Evolutionary conservation across 202 grass and related monocot species (phyloP).

Genomic region (Zoysia matrella): DNA sequence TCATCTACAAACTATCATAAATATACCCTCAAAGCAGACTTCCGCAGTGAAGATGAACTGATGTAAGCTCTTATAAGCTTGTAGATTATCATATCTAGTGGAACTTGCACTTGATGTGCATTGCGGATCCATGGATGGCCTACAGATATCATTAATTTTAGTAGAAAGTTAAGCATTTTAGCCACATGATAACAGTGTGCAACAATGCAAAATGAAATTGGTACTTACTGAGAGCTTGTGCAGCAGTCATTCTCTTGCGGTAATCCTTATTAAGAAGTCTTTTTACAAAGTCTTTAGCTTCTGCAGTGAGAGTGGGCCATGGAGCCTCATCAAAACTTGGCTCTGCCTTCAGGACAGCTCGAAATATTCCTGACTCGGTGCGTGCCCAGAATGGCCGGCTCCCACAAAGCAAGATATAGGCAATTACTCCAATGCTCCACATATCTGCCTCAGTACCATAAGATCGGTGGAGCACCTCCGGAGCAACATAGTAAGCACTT

Average conservation of each 20-base stretch:
- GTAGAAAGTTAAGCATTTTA: conserved; percentile 27
- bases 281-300: no score
- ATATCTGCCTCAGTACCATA: no score
- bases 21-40: conserved; percentile 96
- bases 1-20: neutral
- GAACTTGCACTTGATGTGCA: conserved; percentile 83
- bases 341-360: conserved; percentile 95
- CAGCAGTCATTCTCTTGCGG: conserved; percentile 91
- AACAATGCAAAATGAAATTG: conserved; percentile 14
- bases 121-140: conserved; percentile 94
- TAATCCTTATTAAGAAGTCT: no score
- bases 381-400: conserved; percentile 96
- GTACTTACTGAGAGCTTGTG: conserved; percentile 91
- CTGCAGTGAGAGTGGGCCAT: no score
- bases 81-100: conserved; percentile 94
- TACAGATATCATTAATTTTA: conserved; percentile 51
- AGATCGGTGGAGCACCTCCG: no score
- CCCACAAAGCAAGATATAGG: neutral
- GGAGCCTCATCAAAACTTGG: conserved; percentile 6
- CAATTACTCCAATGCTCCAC: no score
- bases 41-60: conserved; percentile 91
- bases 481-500: conserved; percentile 5
- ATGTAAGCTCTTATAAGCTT: conserved; percentile 95
- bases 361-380: conserved; percentile 97
- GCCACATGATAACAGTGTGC: conserved; percentile 5